Evolutionary conservation across 345 rosid species (phyloP).

Genomic region (Rhodamnia argentea): DNA sequence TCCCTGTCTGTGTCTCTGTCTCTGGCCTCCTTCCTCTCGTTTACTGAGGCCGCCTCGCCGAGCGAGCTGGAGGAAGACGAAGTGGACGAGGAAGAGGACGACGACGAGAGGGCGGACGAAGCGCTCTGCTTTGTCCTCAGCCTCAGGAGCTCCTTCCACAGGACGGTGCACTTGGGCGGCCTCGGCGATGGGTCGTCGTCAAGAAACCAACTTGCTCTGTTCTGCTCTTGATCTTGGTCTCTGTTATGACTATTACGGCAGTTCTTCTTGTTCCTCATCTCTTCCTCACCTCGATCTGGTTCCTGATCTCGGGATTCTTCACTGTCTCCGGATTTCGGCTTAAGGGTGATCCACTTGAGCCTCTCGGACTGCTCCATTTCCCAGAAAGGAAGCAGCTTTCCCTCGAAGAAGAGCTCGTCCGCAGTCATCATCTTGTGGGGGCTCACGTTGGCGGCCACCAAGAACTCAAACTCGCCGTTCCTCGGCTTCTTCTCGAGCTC

Average conservation of each 20-base stretch:
- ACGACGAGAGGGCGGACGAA: conserved; percentile 48
- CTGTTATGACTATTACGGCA: conserved; percentile 4
- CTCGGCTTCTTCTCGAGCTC: conserved; percentile 26
- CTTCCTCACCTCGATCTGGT: not conserved
- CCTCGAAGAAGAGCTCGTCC: conserved; percentile 81
- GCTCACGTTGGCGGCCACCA: conserved; percentile 38
- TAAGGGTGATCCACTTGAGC: conserved; percentile 42
- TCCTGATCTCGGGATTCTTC: conserved; percentile 10
- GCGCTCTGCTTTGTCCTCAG: conserved; percentile 46
- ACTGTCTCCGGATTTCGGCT: conserved; percentile 20
- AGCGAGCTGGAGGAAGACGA: conserved; percentile 7
- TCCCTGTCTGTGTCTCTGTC: not conserved
- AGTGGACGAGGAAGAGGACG: conserved; percentile 40
- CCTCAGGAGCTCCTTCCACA: conserved; percentile 85
- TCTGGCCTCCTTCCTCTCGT: conserved; percentile 4
- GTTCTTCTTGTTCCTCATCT: not conserved
- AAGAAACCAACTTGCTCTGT: conserved; percentile 53
- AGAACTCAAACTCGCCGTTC: conserved; percentile 68
- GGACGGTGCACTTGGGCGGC: conserved; percentile 87
- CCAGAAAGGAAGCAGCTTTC: conserved; percentile 82
- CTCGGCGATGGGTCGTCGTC: conserved; percentile 96
- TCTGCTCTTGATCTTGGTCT: conserved; percentile 16
- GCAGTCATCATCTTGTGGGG: conserved; percentile 56
- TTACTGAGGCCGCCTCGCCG: not conserved
- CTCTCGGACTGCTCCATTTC: conserved; percentile 64